Base-by-base conservation (phyloP, 176 grass and related monocot species). In the Zea luxurians region DNA sequence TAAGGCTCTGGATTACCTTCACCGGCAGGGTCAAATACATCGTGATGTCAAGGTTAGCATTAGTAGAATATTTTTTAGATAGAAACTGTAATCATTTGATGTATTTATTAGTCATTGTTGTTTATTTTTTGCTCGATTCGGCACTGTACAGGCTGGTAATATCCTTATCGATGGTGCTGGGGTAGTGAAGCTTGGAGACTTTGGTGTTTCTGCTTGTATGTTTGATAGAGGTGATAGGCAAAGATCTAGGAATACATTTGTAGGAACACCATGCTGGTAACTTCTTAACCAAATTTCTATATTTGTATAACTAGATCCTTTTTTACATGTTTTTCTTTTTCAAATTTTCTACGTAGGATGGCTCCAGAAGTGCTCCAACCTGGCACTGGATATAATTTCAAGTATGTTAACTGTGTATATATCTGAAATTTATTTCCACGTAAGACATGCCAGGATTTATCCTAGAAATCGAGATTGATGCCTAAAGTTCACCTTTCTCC, bases 221-320 rank as follows among this genome's bases (percentile, higher is more conserved):
- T 99, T 99, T 89, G 96, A 99, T 84, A 95, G 83, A 85, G 92
- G 96, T 81, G 96, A 99, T 76, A 95, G 96, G 66, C 96, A 99
- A 79, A 91, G 92, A 57, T 89, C 89, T 48, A 95, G 96, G 82
- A 99, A 93, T 79, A 99, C 96, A 68, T 99, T 99, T 78, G 96
- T 99, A 7, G 96, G 96, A 88, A 99, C 96, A 82, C 96, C 96
- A 73, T 99, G 96, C 83, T 99, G 96, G 96, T 99, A 85, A 75
- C 62, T 18, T 7, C 21, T 46, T 72, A 15, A 59, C 49, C 64
- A 21, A 54, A 3, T 34, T 48, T 78, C 54, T 61, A 38, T 72
- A 8, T 57, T 37, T 74, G 43, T 79, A 8, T 57, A 60, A 42
- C 1, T 71, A 49, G 18, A 45, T 18, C 59, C 34, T 78, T 0